phyloP scores from a whole-genome alignment of 768 basidiomycete species.

The Paxillus rubicundulus region DNA sequence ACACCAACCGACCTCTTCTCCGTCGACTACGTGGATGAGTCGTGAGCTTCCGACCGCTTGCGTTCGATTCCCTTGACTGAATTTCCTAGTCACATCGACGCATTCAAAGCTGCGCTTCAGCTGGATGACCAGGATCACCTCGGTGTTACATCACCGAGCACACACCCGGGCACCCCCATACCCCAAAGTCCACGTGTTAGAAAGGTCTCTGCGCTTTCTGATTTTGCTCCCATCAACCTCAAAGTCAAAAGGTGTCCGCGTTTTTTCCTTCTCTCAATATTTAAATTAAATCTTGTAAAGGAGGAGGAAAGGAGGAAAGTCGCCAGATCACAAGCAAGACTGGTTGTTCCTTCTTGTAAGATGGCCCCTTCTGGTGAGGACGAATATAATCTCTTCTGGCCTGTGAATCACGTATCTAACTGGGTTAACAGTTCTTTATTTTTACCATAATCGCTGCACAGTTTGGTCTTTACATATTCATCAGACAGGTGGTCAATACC shows the following conservation, averaged over 20 bases:
- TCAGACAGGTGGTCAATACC: slow-evolving; percentile 89
- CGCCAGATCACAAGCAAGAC: slow-evolving; percentile 54
- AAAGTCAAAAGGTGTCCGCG: slow-evolving; percentile 64
- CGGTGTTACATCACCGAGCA: slow-evolving; percentile 20
- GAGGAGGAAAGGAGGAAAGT: slow-evolving; percentile 35
- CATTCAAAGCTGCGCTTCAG: slow-evolving; percentile 73
- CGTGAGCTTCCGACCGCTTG: slow-evolving; percentile 43
- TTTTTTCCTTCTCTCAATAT: neutral
- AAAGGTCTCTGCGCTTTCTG: slow-evolving; percentile 81
- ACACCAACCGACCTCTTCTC: slow-evolving; percentile 33
- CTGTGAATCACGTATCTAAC: neutral
- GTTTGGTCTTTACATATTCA: slow-evolving; percentile 83
- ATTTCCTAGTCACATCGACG: slow-evolving; percentile 56
- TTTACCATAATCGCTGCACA: slow-evolving; percentile 80
- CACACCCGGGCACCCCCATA: slow-evolving; percentile 19
- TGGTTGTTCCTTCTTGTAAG: slow-evolving; percentile 75
- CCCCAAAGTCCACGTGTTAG: slow-evolving; percentile 51
- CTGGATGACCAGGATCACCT: slow-evolving; percentile 47
- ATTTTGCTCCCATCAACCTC: slow-evolving; percentile 89
- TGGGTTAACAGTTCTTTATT: slow-evolving; percentile 63
- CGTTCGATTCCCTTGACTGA: neutral
- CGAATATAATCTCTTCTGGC: neutral
- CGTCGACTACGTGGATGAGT: slow-evolving; percentile 66
- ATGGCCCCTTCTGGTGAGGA: slow-evolving; percentile 80
- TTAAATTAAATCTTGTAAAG: slow-evolving; percentile 20